Evolutionary conservation across 306 rosid genomes (phyloP), one percentile per base, ranked within the genome.

Genomic region (Corylus americana): DNA sequence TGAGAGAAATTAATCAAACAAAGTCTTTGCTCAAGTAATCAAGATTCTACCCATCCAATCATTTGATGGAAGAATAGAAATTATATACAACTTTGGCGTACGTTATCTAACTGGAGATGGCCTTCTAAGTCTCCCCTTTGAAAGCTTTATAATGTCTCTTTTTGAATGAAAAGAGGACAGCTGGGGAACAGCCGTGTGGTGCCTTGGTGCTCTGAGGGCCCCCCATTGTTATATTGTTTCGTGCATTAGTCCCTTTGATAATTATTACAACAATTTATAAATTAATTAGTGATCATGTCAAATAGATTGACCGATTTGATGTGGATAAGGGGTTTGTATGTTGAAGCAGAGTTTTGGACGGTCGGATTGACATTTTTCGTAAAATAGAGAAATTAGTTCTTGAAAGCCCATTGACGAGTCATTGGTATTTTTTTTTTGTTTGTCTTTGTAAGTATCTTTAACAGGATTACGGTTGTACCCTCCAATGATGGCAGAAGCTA

Each of bases 21-120:
- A 80, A 29, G 50, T 10, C 59, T 74, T 71, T 37, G 84, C 11
- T 50, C 45, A 12, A 48, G 64, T 70, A 76, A 85, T 77, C 86
- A 82, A 77, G 81, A 81, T 73, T 84, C 48, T 63, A 79, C 76
- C 80, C 59, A 47, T 35, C 85, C 80, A 80, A 84, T 81, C 75
- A 78, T 54, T 80, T 55, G 71, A 67, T 72, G 76, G 11, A 74
- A 61, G 72, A 75, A 77, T 71, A 70, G 67, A 73, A 82, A 61
- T 74, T 42, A 54, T 20, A 57, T 12, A 58, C 29, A 69, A 37
- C 74, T 82, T 77, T 12, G 57, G 51, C 29, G 51, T 42, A 66
- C 59, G 35, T 58, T 79, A 71, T 70, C 55, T 77, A 71, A 69
- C 76, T 74, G 72, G 73, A 71, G 71, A n/a, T 82, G 50, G 74